Base-by-base conservation (phyloP, 129 eudicot species). In the Centaurea solstitialis region DNA sequence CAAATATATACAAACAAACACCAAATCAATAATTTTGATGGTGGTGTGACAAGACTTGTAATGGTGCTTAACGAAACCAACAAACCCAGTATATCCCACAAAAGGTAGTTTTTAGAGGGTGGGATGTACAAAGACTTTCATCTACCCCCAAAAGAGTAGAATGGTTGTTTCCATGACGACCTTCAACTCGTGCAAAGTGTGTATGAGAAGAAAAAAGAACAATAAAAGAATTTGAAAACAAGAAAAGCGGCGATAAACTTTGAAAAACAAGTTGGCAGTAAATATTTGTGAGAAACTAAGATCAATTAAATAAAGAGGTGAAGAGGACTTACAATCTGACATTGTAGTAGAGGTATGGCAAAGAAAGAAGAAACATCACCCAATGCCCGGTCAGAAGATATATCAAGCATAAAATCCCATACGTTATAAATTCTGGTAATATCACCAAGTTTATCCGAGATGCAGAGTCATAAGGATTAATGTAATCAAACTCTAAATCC, bases 401-500 rank as follows among this genome's bases (percentile, higher is more conserved):
- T 74, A 91, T 87, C 70, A 89, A 82, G 91, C 91, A 88, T 53
- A 96, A 86, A 73, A 87, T 92, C 61, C 89, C 98, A 78, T 89
- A 93, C 0, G 94, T 89, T 53, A 93, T 91, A 81, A 89, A 91
- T 80, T 96, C 99, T 1, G 98, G 99, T 47, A 96, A 70, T 47
- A 96, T 74, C 75, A 89, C 93, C 82, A 65, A 82, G 91, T 96
- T 96, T 83, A 96, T 96, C 81, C 97, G 88, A 33, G 92, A 81
- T 65, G 99, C 97, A 35, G 99, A 87, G 78, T 96, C 99, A 20
- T 96, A 96, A 10, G 99, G 99, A 76, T 96, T 96, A 72, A 93
- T 93, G 87, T 96, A 96, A 88, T 96, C 99, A 65, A 91, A 93
- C 88, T 96, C 99, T 79, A 96, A 79, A 91, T 96, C 99, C 20